These are phyloP conservation scores for Curvularia sp. DNA, from an alignment of 2,329 filamentous ascomycete genomes.

Conservation along the genomic window DNA sequence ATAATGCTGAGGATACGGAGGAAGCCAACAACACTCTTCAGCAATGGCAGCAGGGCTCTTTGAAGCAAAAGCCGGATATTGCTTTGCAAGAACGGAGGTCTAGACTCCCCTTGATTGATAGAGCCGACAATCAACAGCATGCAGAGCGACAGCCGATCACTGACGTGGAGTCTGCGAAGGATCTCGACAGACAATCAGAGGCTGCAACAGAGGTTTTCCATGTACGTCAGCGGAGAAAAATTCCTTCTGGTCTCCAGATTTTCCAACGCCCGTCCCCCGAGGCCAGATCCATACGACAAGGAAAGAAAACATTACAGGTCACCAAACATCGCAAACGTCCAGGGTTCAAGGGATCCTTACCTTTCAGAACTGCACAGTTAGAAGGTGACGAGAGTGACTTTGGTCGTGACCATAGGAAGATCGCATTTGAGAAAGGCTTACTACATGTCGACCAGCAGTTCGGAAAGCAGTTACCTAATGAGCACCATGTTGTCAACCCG, in stretches of 20 bases:
- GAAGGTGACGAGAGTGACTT: conserved; percentile 54
- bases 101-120: conserved; percentile 29
- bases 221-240: conserved; percentile 4
- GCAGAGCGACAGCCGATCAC: not conserved
- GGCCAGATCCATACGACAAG: conserved; percentile 7
- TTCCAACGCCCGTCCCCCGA: conserved; percentile 19
- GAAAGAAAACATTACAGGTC: not conserved
- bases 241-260: conserved; percentile 17
- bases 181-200: conserved; percentile 5
- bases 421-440: conserved; percentile 49
- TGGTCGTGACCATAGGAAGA: conserved; percentile 43
- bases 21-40: conserved; percentile 60
- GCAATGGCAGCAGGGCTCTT: conserved; percentile 60
- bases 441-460: conserved; percentile 41
- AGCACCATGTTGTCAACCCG: conserved; percentile 33
- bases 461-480: conserved; percentile 12
- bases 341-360: conserved; percentile 11
- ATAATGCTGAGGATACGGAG: conserved; percentile 61
- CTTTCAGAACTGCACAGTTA: conserved; percentile 51
- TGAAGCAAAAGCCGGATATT: conserved; percentile 30
- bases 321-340: conserved; percentile 1
- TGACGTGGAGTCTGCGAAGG: conserved; percentile 4
- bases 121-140: conserved; percentile 30
- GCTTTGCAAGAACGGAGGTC: not conserved
- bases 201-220: not conserved